phyloP scores from a whole-genome alignment of 2,329 filamentous ascomycete genomes.

The Monosporascus sp. region DNA sequence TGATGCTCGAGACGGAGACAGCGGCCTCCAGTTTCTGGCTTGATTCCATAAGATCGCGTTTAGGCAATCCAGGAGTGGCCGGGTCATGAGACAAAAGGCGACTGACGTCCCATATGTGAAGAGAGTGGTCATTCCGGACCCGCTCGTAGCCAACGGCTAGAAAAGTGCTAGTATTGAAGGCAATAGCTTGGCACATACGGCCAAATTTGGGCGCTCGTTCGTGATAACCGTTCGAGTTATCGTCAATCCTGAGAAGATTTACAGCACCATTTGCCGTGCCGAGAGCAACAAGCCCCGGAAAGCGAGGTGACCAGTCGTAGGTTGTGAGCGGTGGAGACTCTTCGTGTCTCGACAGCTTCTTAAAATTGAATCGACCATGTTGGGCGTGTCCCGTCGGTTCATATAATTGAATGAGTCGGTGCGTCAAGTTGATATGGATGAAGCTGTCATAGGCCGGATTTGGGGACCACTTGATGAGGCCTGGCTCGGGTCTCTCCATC shows the following conservation, averaged over 20 bases:
- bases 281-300: conserved; percentile 65
- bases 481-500: conserved; percentile 57
- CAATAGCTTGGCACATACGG: conserved; percentile 74
- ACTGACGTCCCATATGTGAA: conserved; percentile 78
- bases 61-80: conserved; percentile 44
- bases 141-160: conserved; percentile 76
- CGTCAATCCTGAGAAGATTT: conserved; percentile 67
- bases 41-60: conserved; percentile 49
- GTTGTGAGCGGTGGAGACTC: conserved; percentile 60
- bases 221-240: conserved; percentile 58
- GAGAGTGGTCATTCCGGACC: conserved; percentile 73
- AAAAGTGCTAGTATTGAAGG: conserved; percentile 67
- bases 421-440: conserved; percentile 60
- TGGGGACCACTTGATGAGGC: conserved; percentile 63
- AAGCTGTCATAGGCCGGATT: conserved; percentile 55
- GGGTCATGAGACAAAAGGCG: conserved; percentile 48
- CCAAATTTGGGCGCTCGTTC: conserved; percentile 70
- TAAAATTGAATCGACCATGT: conserved; percentile 51
- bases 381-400: conserved; percentile 56
- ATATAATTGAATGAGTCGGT: conserved; percentile 58
- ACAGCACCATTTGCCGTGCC: conserved; percentile 72
- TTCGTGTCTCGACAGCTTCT: conserved; percentile 53
- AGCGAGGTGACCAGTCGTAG: conserved; percentile 61
- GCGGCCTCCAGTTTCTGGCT: conserved; percentile 56
- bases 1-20: conserved; percentile 75